Evolutionary conservation across 1,284 basidiomycete genomes (phyloP).

Genomic region (Trametes versicolor): DNA sequence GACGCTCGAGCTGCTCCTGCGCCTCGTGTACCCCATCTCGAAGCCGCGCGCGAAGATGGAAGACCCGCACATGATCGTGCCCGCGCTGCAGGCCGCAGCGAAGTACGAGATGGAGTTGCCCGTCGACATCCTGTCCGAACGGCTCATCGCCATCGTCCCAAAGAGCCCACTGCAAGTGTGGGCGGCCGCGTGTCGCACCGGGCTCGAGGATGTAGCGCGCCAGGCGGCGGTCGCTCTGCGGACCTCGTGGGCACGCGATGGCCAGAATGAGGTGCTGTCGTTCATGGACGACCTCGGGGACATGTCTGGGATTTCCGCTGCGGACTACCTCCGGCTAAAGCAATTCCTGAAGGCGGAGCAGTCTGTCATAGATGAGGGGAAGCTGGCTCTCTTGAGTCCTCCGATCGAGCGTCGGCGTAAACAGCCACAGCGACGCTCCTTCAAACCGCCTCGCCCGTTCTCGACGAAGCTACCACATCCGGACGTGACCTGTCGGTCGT

Average conservation of each 20-base stretch:
- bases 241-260: background rate
- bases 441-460: too few relatives aligned
- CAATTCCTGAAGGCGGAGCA: conserved; percentile 9
- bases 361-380: background rate
- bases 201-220: conserved; percentile 27
- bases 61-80: conserved; percentile 7
- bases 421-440: background rate
- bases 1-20: conserved; percentile 30
- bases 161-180: conserved; percentile 26
- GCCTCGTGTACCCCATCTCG: conserved; percentile 34
- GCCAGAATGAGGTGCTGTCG: background rate
- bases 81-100: conserved; percentile 25
- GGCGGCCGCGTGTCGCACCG: conserved; percentile 28
- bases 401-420: background rate
- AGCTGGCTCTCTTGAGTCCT: background rate
- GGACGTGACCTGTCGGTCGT: too few relatives aligned
- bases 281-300: conserved; percentile 8
- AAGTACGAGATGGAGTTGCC: conserved; percentile 36
- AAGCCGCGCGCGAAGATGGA: conserved; percentile 17
- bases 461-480: too few relatives aligned
- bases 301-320: conserved; percentile 24
- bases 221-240: conserved; percentile 14
- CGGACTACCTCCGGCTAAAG: conserved; percentile 26
- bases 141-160: conserved; percentile 19
- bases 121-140: conserved; percentile 12